phyloP scores from a whole-genome alignment of 2,329 filamentous ascomycete species.

The Alternaria gansuensis region DNA sequence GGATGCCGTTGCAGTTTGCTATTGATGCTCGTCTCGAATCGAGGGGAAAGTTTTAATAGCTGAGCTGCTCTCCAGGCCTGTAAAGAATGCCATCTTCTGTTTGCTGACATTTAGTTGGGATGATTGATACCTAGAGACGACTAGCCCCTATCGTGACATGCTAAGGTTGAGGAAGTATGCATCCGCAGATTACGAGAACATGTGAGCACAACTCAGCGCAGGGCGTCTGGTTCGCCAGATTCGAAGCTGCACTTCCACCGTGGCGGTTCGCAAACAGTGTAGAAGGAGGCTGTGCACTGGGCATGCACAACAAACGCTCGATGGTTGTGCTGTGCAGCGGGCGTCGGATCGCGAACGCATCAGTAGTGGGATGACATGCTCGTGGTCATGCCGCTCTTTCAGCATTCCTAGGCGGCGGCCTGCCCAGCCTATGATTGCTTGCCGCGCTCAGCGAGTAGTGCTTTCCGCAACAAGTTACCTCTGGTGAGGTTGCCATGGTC shows the following conservation, averaged over 20 bases:
- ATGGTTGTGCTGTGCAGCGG: slow-evolving; percentile 19
- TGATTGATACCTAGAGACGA: not conserved
- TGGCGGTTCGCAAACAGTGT: slow-evolving; percentile 7
- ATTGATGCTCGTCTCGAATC: slow-evolving; percentile 10
- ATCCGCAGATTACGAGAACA: slow-evolving; percentile 3
- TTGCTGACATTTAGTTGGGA: not conserved
- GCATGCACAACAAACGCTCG: slow-evolving; percentile 18
- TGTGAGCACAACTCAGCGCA: slow-evolving; percentile 7
- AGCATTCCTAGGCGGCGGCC: slow-evolving; percentile 2
- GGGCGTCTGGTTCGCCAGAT: slow-evolving; percentile 20
- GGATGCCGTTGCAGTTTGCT: slow-evolving; percentile 12
- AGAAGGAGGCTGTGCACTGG: slow-evolving; percentile 28
- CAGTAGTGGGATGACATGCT: slow-evolving; percentile 16
- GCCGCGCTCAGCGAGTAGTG: slow-evolving; percentile 22
- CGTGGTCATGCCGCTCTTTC: slow-evolving; percentile 20
- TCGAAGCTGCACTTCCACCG: slow-evolving; percentile 1
- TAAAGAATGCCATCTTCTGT: not conserved
- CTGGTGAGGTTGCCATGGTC: slow-evolving; percentile 9
- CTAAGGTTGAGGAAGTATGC: slow-evolving; percentile 1
- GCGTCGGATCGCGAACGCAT: slow-evolving; percentile 15
- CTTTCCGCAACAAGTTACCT: slow-evolving; percentile 6
- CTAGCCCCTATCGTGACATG: slow-evolving; percentile 5
- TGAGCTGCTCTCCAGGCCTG: not conserved
- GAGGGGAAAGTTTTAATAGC: not conserved
- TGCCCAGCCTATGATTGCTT: slow-evolving; percentile 7